Evolutionary conservation across 2,329 filamentous ascomycete species (phyloP), one percentile per base, ranked within the genome.

Genomic region (Fusarium sp.): DNA sequence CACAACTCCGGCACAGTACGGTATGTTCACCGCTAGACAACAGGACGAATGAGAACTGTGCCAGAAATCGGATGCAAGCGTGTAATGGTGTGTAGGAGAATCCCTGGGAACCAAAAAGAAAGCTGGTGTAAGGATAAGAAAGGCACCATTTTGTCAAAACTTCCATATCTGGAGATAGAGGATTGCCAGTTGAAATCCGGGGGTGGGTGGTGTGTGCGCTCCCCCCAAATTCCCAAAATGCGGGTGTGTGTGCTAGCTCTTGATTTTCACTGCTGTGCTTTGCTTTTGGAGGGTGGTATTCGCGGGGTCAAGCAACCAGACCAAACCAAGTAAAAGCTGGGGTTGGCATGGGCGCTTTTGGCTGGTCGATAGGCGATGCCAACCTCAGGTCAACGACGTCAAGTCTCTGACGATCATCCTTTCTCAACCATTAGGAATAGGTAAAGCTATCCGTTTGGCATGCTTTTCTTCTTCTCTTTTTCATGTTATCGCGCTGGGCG

Each of bases 11-110:
- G 46, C 53, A 55, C 33, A 62, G 34, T 56, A 34, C 45, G 50
- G 62, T 39, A 59, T 53, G 43, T 71, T 67, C 71, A 73, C 71
- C 71, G 71, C 71, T 57, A 71, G 56, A 73, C 61, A 19, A 34
- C 43, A 54, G 36, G 33, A 22, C 71, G 67, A 73, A 73, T 73
- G 47, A 65, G 55, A 51, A 46, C 15, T 42, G 49, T 28, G 56
- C 58, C 38, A 62, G 66, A 49, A 54, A 61, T 69, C 62, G 71
- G 65, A 67, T 53, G 57, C 40, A 55, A 52, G 51, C 50, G 54
- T 52, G 47, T 33, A 54, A 28, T 46, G 53, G 71, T 65, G 71
- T 73, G 71, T 66, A 60, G 65, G 56, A 63, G 59, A 69, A 61
- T 22, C 49, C 28, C 26, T 66, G 33, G 17, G 66, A 66, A 69